Evolutionary conservation across 495 filamentous ascomycete genomes (phyloP), one percentile per base, ranked within the genome.

Genomic region (Alectoria sarmentosa): DNA sequence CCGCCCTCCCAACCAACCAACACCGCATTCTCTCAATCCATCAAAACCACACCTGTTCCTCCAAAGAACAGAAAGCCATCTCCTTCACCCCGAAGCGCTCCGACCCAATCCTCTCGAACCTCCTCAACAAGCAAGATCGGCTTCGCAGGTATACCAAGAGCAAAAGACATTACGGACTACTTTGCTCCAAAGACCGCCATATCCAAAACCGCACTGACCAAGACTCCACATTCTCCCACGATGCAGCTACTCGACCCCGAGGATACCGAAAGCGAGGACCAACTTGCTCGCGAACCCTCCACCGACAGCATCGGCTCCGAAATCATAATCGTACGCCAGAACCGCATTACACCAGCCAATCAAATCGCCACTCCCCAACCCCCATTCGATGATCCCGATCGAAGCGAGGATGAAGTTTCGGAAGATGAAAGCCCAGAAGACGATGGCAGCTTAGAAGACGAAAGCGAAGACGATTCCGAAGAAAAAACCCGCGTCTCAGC

Each of bases 161-260:
- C 62, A 4, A 64, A 57, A 8, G 17, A 58, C 15, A 64, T 64
- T 28, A 48, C 52, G 9, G 44, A 58, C 8, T 64, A 36, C 62
- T 64, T 64, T 6, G n/a, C 23, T 9, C 60, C 60, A 10, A 62
- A 62, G 28, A 9, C 8, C 0, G 14, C 60, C 21, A 1, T 39
- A 1, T 11, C 48, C 21, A 52, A 52, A 28, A 13, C 23, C 30
- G 21, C 42, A 15, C 23, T 30, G 4, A 37, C 10, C 19, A 23
- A 36, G 0, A 7, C 38, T 3, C 8, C 2, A 19, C 23, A 60
- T 3, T n/a, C 28, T 3, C 52, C 49, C 1, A 1, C 30, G 7
- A 1, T 11, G 17, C 52, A 55, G 8, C 52, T 34, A 8, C 28
- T 55, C 52, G 30, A 5, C 52, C 14, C 30, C 3, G 30, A 30